Percentiles rank a stretch among this genome's conserved stretches.
These are phyloP conservation scores for Ophiostoma quercus DNA, from an alignment of 2,329 filamentous ascomycete species.

Conservation along the genomic window DNA sequence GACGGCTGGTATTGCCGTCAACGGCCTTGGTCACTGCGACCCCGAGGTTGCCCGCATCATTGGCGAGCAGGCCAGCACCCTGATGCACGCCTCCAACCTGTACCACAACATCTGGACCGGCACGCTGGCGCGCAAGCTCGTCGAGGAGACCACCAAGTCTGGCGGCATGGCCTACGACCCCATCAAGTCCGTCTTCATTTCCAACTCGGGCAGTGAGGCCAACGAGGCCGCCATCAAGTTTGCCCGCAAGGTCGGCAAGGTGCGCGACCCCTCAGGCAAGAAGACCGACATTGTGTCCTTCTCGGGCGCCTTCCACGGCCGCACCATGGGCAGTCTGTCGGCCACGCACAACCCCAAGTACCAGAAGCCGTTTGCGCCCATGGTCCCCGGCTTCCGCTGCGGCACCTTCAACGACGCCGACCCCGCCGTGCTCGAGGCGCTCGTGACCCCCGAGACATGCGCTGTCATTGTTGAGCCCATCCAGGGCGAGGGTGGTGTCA, in stretches of 20 bases:
- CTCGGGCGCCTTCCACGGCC: constrained; percentile 86
- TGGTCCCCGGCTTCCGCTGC: constrained; percentile 89
- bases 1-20: constrained; percentile 93
- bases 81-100: constrained; percentile 90
- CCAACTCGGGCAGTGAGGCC: constrained; percentile 93
- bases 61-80: constrained; percentile 58
- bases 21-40: constrained; percentile 85
- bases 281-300: constrained; percentile 90
- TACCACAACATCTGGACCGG: constrained; percentile 98
- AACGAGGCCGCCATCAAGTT: constrained; percentile 99
- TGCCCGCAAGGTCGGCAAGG: constrained; percentile 81
- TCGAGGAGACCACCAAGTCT: constrained; percentile 72
- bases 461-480: constrained; percentile 96
- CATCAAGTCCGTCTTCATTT: constrained; percentile 77
- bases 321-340: constrained; percentile 92
- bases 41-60: constrained; percentile 69
- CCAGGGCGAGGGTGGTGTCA: constrained; percentile 91
- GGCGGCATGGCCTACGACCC: constrained; percentile 63
- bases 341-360: constrained; percentile 98
- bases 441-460: constrained; percentile 82
- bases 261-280: constrained; percentile 60
- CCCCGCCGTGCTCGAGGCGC: constrained; percentile 59
- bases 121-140: constrained; percentile 74
- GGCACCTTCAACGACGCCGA: constrained; percentile 85
- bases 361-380: constrained; percentile 87